Conservation (phyloP, 257 asterid genomes). For the Salvia miltiorrhiza region DNA sequence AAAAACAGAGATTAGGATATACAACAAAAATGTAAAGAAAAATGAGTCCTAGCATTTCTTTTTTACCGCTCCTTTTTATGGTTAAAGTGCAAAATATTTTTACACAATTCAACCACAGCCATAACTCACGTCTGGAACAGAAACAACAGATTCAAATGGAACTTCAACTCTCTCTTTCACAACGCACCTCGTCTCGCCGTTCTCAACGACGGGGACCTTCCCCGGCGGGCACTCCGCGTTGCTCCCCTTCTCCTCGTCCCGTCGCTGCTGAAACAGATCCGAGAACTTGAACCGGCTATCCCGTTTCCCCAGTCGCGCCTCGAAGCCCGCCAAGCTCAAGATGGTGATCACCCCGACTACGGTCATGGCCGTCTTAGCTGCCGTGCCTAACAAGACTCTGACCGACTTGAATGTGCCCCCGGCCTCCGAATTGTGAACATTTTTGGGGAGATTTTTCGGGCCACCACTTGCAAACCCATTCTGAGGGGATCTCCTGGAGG, state of each 20-base stretch:
- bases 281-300: constrained; percentile 41
- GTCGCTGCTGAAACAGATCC: constrained; percentile 38
- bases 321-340: constrained; percentile 75
- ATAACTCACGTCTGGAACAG: constrained; percentile 74
- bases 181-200: constrained; percentile 73
- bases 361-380: constrained; percentile 66
- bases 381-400: constrained; percentile 39
- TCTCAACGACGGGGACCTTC: constrained; percentile 57
- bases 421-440: constrained; percentile 23
- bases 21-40: constrained; percentile 18
- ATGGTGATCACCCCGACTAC: constrained; percentile 61
- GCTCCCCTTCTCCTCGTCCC: constrained; percentile 24
- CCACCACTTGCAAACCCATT: constrained; percentile 34
- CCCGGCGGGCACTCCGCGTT: constrained; percentile 61
- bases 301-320: constrained; percentile 61
- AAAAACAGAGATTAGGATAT: constrained; percentile 23
- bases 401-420: constrained; percentile 35
- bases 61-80: not conserved
- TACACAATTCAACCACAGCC: constrained; percentile 73
- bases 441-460: constrained; percentile 19
- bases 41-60: constrained; percentile 2
- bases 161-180: constrained; percentile 93
- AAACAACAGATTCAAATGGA: constrained; percentile 70
- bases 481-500: constrained; percentile 40
- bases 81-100: not conserved